Evolutionary conservation across 2,329 filamentous ascomycete species (phyloP), one percentile per base, ranked within the genome.

Genomic region (Xylariaceae sp.): DNA sequence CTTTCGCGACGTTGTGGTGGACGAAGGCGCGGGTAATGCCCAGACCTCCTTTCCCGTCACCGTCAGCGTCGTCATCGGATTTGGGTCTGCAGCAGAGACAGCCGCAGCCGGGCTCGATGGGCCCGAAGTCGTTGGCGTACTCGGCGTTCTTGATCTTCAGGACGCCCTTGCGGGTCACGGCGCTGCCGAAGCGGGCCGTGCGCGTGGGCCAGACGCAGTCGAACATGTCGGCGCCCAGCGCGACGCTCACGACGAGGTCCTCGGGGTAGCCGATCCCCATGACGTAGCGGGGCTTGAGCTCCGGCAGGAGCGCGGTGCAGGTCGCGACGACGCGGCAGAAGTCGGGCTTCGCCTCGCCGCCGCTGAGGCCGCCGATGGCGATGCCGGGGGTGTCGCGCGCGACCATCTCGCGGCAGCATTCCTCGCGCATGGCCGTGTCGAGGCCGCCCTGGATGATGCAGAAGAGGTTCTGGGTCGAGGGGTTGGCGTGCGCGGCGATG

Each of bases 181-280:
- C 92, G 58, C 96, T 96, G 43, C 94, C 92, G 58, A 98, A 98
- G 23, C 92, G 81, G 59, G 92, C 92, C 24, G 92, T 98, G 38
- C 92, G 75, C 4, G 92, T 97, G 1, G 92, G 94, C 92, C 92
- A 98, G 5, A 98, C 92, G 59, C 94, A 98, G 65, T 98, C 92
- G 60, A 98, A 98, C 92, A 98, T 98, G 65, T 98, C 92, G 34
- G 92, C 92, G 3, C 92, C 92, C 1, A 98, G 73, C 1, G 92
- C 92, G 3, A 96, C 82, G 37, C 88, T 94, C 27, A 98, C 89
- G 2, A 98, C 78, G 40, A 98, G 71, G 57, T 98, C 92, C 66
- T 97, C 92, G 1, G 92, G 92, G 62, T 96, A 98, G 9, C 92
- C 88, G 51, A 98, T 92, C 13, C 92, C 92, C 94, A 98, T 98